Conservation (phyloP, 192 early-diverging fungal species). For the Thoreauomyces humboldtii region DNA sequence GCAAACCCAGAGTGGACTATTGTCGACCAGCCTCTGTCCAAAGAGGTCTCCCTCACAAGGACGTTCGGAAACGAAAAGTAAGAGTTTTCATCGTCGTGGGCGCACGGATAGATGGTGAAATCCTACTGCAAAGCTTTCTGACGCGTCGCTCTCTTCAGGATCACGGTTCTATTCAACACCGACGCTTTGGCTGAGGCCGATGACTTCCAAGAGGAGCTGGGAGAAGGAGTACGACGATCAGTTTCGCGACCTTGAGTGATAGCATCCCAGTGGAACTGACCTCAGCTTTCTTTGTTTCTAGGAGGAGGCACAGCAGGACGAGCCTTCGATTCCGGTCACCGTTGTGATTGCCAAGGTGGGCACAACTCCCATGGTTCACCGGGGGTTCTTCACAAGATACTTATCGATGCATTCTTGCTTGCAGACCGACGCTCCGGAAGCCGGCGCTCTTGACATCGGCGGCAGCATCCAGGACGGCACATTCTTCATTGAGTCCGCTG, state of each 20-base stretch:
- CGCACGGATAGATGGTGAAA: too few species aligned
- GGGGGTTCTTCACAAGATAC: neutral
- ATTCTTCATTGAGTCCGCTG: constrained; percentile 82
- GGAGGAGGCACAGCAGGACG: constrained; percentile 43
- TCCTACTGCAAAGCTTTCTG: too few species aligned
- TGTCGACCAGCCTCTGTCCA: constrained; percentile 72
- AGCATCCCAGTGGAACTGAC: too few species aligned
- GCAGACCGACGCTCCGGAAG: too few species aligned
- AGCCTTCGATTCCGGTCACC: constrained; percentile 74
- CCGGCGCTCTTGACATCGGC: constrained; percentile 79
- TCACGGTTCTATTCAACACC: constrained; percentile 83
- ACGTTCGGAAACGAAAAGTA: constrained; percentile 90
- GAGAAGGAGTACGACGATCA: too few species aligned
- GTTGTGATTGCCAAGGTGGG: constrained; percentile 76
- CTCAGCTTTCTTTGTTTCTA: too few species aligned
- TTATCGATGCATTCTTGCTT: neutral
- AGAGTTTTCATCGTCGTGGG: constrained; percentile 22
- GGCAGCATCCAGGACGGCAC: constrained; percentile 77
- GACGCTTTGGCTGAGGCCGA: constrained; percentile 77
- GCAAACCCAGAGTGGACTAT: constrained; percentile 63
- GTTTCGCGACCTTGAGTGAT: too few species aligned
- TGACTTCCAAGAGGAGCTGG: constrained; percentile 58
- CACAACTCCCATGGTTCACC: neutral
- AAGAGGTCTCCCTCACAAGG: constrained; percentile 76
- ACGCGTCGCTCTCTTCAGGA: constrained; percentile 47